Conservation (phyloP, 2,329 filamentous ascomycete genomes). For the Aspergillus fischeri region DNA sequence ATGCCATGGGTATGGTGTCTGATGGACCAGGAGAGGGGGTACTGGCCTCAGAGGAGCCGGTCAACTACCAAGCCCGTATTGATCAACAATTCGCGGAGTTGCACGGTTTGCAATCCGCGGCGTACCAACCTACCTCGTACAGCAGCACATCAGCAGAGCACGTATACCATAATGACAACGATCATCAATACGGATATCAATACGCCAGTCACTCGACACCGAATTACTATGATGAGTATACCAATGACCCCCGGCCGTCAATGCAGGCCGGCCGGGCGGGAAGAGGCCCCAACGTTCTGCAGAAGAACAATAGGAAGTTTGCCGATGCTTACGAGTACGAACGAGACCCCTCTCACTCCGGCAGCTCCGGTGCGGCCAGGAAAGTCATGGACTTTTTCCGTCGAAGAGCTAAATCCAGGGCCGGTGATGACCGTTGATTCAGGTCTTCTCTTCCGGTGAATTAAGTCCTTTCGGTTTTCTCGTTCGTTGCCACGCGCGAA, state of each 20-base stretch:
- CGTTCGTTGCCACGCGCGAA: slow-evolving; percentile 6
- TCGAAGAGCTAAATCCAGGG: slow-evolving; percentile 72
- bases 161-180: slow-evolving; percentile 28
- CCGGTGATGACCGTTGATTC: slow-evolving; percentile 39
- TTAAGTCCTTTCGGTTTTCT: slow-evolving; percentile 6
- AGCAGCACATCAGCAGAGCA: slow-evolving; percentile 27
- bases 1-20: slow-evolving; percentile 25
- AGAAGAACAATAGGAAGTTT: slow-evolving; percentile 83
- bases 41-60: slow-evolving; percentile 22
- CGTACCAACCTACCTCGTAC: slow-evolving; percentile 25
- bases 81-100: slow-evolving; percentile 40
- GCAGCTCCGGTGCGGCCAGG: slow-evolving; percentile 80
- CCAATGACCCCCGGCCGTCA: slow-evolving; percentile 40
- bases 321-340: slow-evolving; percentile 82
- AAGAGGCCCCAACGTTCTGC: slow-evolving; percentile 57
- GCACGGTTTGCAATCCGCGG: slow-evolving; percentile 31
- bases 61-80: slow-evolving; percentile 39
- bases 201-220: slow-evolving; percentile 32
- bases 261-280: slow-evolving; percentile 36
- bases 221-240: slow-evolving; percentile 48
- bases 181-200: slow-evolving; percentile 27
- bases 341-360: slow-evolving; percentile 57
- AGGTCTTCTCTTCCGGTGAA: not conserved
- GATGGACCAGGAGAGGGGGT: slow-evolving; percentile 28
- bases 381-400: slow-evolving; percentile 99